phyloP scores from a whole-genome alignment of 2,329 filamentous ascomycete genomes.

The Hypoxylon sp. region DNA sequence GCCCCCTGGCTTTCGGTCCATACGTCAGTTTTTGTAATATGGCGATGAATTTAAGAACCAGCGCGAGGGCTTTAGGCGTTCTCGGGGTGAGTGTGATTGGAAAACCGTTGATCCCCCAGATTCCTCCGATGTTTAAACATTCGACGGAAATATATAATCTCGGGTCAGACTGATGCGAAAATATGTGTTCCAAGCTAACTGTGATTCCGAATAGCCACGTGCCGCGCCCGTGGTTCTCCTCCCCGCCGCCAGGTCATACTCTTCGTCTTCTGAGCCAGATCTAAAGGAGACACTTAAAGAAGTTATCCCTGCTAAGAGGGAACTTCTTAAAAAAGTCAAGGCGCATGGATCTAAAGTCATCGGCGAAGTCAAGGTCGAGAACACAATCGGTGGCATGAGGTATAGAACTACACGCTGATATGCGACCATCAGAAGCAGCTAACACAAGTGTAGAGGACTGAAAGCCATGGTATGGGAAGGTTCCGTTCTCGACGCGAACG shows the following conservation, averaged over 20 bases:
- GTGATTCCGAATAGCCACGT: conserved; percentile 38
- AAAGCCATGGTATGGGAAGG: conserved; percentile 99
- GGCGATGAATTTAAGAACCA: conserved; percentile 70
- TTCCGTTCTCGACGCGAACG: conserved; percentile 93
- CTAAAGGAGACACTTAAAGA: conserved; percentile 87
- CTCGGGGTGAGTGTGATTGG: conserved; percentile 70
- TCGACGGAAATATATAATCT: too few relatives aligned
- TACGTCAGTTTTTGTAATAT: conserved; percentile 54
- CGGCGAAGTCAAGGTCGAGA: conserved; percentile 92
- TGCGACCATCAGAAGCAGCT: conserved; percentile 8
- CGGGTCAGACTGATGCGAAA: too few relatives aligned
- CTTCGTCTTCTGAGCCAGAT: conserved; percentile 81
- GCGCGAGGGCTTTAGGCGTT: conserved; percentile 69
- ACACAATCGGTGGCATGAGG: conserved; percentile 95
- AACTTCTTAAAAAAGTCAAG: conserved; percentile 94
- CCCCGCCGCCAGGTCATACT: conserved; percentile 65
- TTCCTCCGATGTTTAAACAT: too few relatives aligned
- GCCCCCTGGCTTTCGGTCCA: neutral
- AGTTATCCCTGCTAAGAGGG: conserved; percentile 89
- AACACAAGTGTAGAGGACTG: conserved; percentile 65
- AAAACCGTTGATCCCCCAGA: too few relatives aligned
- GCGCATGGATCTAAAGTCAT: conserved; percentile 81
- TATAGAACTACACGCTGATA: conserved; percentile 45
- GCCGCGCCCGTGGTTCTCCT: conserved; percentile 42
- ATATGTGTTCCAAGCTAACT: too few relatives aligned